phyloP scores from a whole-genome alignment of 768 basidiomycete species.

The Suillus placidus region DNA sequence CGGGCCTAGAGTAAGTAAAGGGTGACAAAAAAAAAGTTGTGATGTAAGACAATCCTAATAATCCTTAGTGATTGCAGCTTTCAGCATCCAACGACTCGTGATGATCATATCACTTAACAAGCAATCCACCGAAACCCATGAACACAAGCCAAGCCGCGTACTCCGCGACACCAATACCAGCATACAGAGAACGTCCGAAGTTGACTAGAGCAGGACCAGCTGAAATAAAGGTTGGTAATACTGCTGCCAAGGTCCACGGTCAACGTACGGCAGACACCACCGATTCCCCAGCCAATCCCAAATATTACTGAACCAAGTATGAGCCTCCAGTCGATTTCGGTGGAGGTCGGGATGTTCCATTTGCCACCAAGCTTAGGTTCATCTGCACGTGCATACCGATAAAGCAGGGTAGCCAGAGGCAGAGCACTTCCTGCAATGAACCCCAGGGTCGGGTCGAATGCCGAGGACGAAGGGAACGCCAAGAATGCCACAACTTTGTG shows the following conservation, averaged over 20 bases:
- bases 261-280: slow-evolving; percentile 63
- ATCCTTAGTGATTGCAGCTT: too few relatives aligned
- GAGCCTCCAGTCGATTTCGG: slow-evolving; percentile 47
- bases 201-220: slow-evolving; percentile 68
- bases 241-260: not conserved
- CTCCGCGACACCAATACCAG: slow-evolving; percentile 36
- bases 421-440: slow-evolving; percentile 56
- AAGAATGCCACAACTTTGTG: slow-evolving; percentile 55
- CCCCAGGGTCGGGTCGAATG: slow-evolving; percentile 60
- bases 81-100: not conserved
- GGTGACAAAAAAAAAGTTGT: not conserved
- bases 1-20: not conserved
- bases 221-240: slow-evolving; percentile 26
- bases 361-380: slow-evolving; percentile 45
- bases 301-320: slow-evolving; percentile 56
- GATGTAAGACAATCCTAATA: not conserved
- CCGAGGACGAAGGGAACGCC: slow-evolving; percentile 47
- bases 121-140: slow-evolving; percentile 29
- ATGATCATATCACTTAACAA: slow-evolving; percentile 3
- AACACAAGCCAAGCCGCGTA: slow-evolving; percentile 44
- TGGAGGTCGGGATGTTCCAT: slow-evolving; percentile 45
- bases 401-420: slow-evolving; percentile 48
- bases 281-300: slow-evolving; percentile 63
- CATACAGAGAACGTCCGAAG: slow-evolving; percentile 50
- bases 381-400: slow-evolving; percentile 41